Evolutionary conservation across 495 filamentous ascomycete genomes (phyloP).

Genomic region (Daldinia decipiens): DNA sequence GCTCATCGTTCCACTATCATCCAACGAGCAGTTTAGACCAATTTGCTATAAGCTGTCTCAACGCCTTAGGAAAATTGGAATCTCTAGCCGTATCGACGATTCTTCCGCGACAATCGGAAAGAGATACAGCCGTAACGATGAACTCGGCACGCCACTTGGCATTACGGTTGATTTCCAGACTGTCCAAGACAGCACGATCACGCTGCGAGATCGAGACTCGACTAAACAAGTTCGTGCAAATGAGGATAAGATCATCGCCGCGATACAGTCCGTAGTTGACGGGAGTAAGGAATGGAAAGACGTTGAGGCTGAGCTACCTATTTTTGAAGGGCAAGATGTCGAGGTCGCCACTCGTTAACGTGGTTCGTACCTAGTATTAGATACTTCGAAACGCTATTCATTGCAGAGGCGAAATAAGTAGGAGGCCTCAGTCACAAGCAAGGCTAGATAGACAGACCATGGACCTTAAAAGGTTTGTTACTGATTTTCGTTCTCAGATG

Average conservation of each 20-base stretch:
- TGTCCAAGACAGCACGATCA: constrained; percentile 73
- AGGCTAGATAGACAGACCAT: constrained; percentile 14
- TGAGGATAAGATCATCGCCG: constrained; percentile 69
- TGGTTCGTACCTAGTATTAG: background rate
- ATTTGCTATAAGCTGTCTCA: constrained; percentile 65
- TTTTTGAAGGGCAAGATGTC: constrained; percentile 68
- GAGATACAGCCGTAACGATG: constrained; percentile 77
- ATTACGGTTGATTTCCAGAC: constrained; percentile 82
- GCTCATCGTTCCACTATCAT: constrained; percentile 76
- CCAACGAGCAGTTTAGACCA: constrained; percentile 68
- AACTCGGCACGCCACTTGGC: constrained; percentile 76
- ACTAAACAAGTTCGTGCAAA: constrained; percentile 76
- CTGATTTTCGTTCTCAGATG: constrained; percentile 23
- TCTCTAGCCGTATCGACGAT: constrained; percentile 74
- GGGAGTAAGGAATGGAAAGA: constrained; percentile 70
- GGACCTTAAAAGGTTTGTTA: constrained; percentile 29
- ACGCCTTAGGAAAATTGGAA: constrained; percentile 66
- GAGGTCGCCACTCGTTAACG: constrained; percentile 43
- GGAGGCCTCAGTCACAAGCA: constrained; percentile 24
- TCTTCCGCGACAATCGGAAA: constrained; percentile 78
- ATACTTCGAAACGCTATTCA: constrained; percentile 12
- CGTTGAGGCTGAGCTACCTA: constrained; percentile 66
- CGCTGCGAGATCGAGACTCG: constrained; percentile 76
- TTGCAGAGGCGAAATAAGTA: constrained; percentile 5
- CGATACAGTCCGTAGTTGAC: constrained; percentile 67